Conservation (phyloP, 2,329 filamentous ascomycete genomes). For the Colletotrichum truncatum region DNA sequence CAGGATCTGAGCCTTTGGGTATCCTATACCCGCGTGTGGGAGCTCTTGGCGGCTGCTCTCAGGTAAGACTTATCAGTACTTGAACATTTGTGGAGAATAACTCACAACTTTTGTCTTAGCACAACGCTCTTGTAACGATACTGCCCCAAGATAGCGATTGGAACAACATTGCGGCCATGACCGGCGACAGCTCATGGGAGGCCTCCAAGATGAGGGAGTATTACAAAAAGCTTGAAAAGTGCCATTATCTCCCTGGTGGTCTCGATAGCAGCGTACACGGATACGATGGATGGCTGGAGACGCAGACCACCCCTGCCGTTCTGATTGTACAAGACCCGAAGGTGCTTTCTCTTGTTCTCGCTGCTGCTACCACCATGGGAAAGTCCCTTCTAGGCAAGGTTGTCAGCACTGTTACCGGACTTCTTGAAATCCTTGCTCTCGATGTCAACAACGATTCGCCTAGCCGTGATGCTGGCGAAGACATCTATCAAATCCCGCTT, state of each 20-base stretch:
- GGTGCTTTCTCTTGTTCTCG: constrained; percentile 15
- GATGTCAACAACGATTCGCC: background rate
- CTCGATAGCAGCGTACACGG: constrained; percentile 58
- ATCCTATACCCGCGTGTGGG: constrained; percentile 56
- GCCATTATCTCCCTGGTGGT: constrained; percentile 54
- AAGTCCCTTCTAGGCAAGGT: constrained; percentile 4
- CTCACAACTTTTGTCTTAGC: constrained; percentile 48
- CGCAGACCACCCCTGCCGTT: background rate
- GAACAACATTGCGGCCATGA: constrained; percentile 63
- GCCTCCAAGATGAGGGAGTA: constrained; percentile 68
- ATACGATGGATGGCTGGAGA: constrained; percentile 59
- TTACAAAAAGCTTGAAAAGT: constrained; percentile 64
- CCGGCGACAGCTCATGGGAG: constrained; percentile 67
- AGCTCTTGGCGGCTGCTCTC: constrained; percentile 57
- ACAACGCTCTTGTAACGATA: constrained; percentile 68
- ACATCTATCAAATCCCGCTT: constrained; percentile 51
- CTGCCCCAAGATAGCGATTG: constrained; percentile 69
- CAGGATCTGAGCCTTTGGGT: constrained; percentile 49
- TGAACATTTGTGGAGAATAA: background rate
- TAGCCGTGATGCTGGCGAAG: background rate
- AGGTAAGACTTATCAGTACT: background rate
- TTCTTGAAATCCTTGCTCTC: constrained; percentile 1
- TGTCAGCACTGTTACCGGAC: background rate
- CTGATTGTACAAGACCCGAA: constrained; percentile 11
- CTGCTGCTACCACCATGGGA: constrained; percentile 13